Base-by-base conservation (phyloP, 352 stramenopile genomes). In the Phytophthora europaea region DNA sequence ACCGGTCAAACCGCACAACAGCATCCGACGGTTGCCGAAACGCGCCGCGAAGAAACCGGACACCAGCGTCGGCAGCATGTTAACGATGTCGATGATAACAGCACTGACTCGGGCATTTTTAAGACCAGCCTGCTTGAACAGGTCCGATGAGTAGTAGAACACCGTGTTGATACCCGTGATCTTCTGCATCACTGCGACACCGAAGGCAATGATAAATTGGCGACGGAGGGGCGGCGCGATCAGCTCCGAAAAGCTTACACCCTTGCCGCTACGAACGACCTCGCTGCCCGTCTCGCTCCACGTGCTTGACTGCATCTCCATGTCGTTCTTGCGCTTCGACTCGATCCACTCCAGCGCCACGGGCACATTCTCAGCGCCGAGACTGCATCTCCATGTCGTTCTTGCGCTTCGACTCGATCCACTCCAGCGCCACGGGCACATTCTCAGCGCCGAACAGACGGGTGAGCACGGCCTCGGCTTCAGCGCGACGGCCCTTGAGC, bases 81-180 rank as follows among this genome's bases (percentile, higher is more conserved):
- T 83, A 0, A 84, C 70, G 12, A 80, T 76, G 64, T 82, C 72
- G 55, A 87, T 79, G 12, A 82, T 54, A 6, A 84, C 53, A 7
- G 70, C 80, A 28, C 72, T 79, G 12, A 83, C 26, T 40, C 78
- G 78, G 26, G 58, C 71, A 47, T 87, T 76, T 9, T 26, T 62
- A 15, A 87, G 54, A 50, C 80, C 80, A 18, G 77, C 77, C 23
- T 75, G 67, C 2, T 12, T 70, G 45, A 87, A 85, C 31, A 87
- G 67, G 36, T 76, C 68, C 6, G 78, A 86, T 50, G 82, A 90
- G 82, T 90, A 87, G 70, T 79, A 82, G 62, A 85, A 84, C 10
- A 87, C 69, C 15, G 78, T 79, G 69, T 88, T 88, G 78, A 90
- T 87, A 57, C 82, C 82, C 15, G 73, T 75, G 74, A 90, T 72